Base-by-base conservation (phyloP, 2,329 filamentous ascomycete genomes). In the Curvularia lunata region DNA sequence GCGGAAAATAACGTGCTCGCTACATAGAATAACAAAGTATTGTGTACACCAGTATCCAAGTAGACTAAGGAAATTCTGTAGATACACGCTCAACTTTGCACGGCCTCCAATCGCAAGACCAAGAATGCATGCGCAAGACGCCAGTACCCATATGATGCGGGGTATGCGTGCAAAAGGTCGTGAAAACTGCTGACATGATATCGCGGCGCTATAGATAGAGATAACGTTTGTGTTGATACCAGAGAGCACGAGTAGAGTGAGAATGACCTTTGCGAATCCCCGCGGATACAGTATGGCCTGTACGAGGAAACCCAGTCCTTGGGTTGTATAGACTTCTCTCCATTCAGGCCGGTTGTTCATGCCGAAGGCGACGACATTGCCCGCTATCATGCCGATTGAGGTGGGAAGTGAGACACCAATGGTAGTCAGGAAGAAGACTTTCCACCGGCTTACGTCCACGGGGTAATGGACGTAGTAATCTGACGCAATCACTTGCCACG, bases 121-220 rank as follows among this genome's bases (percentile, higher is more conserved):
- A 16, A 80, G 70, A 48, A 80, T 77, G 4, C 78, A 76, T 21
- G 78, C 73, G 46, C 80, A 80, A 61, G 78, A 78, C 3, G 79
- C 37, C 30, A 81, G 53, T 5, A 78, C 79, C 80, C 80, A 82
- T 62, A 82, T 73, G 61, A 81, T 79, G 45, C 80, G 82, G 25
- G 82, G 84, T 40, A 85, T 80, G 16, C 80, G 82, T n/a, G 82
- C 80, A 37, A 80, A 78, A 25, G 78, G 78, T 52, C 79, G 76
- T 25, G 79, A 77, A 62, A 83, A 79, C 64, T 81, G 77, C 70
- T 81, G 79, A 60, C 80, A 77, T 19, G 77, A 77, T 12, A 82
- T 72, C 2, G 79, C 80, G 18, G 77, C 76, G 48, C 73, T 77
- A 69, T 82, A 92, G 74, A 80, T 79, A 65, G 79, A 80, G 1